Percentiles rank a stretch among this genome's conserved stretches.
These are phyloP conservation scores for Lipomyces mesembrius DNA, from an alignment of 805 yeast species.

Conservation along the genomic window DNA sequence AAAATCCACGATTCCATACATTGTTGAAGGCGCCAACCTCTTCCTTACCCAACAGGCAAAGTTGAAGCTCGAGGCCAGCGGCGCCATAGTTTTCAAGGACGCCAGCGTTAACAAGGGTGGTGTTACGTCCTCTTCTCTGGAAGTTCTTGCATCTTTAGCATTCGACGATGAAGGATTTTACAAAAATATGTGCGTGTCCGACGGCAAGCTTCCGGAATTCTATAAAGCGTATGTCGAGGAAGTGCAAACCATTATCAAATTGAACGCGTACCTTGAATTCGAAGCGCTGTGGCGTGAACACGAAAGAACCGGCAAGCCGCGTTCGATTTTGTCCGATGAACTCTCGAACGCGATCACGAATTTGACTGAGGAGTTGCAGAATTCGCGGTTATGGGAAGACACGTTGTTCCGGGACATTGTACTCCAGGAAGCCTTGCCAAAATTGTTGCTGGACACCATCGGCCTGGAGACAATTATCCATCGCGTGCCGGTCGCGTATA, in stretches of 20 bases:
- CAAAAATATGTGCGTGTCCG: slow-evolving; percentile 71
- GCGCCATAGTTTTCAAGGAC: slow-evolving; percentile 87
- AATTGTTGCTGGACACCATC: slow-evolving; percentile 63
- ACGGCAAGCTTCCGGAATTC: slow-evolving; percentile 66
- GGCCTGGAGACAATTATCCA: slow-evolving; percentile 66
- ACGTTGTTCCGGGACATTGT: slow-evolving; percentile 74
- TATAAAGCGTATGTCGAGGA: slow-evolving; percentile 82
- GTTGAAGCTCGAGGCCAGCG: slow-evolving; percentile 81
- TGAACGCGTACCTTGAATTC: slow-evolving; percentile 84
- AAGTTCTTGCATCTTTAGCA: slow-evolving; percentile 91
- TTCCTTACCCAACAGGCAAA: slow-evolving; percentile 95
- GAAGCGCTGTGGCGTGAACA: slow-evolving; percentile 82
- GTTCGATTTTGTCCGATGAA: slow-evolving; percentile 72
- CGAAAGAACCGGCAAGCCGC: slow-evolving; percentile 63
- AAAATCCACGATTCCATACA: slow-evolving; percentile 75
- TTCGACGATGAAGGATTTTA: slow-evolving; percentile 84
- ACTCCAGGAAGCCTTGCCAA: slow-evolving; percentile 77
- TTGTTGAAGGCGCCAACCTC: slow-evolving; percentile 97
- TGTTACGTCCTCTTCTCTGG: slow-evolving; percentile 94
- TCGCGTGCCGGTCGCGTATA: slow-evolving; percentile 85
- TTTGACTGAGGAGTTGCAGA: slow-evolving; percentile 81
- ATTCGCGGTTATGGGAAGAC: slow-evolving; percentile 85
- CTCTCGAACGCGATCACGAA: slow-evolving; percentile 82
- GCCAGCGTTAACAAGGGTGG: slow-evolving; percentile 99
- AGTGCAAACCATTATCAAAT: slow-evolving; percentile 75